These are phyloP conservation scores for Corylus heterophylla DNA, from an alignment of 306 rosid species.

Conservation along the genomic window DNA sequence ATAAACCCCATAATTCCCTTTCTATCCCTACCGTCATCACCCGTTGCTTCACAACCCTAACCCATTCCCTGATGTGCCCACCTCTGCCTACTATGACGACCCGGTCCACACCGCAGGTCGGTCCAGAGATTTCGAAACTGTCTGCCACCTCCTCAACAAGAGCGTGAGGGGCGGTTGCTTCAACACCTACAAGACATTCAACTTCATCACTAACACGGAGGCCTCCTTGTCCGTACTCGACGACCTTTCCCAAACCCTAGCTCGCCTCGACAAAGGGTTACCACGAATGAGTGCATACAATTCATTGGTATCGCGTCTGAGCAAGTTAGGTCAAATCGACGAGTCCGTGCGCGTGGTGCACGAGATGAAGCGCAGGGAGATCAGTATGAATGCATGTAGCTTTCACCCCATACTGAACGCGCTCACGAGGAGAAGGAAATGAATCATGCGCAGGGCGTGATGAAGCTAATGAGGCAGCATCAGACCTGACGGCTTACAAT, in stretches of 20 bases:
- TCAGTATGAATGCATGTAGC: conserved; percentile 24
- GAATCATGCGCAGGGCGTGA: conserved; percentile 44
- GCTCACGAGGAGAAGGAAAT: conserved; percentile 32
- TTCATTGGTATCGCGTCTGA: conserved; percentile 55
- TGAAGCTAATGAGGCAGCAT: conserved; percentile 34
- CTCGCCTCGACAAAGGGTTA: conserved; percentile 35
- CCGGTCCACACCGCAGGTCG: conserved; percentile 35
- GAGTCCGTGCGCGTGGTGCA: conserved; percentile 42
- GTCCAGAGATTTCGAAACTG: conserved; percentile 38
- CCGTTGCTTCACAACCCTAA: conserved; percentile 27
- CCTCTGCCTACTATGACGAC: conserved; percentile 37
- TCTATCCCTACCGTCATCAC: conserved; percentile 3
- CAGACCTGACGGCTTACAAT: conserved; percentile 37
- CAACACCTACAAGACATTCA: conserved; percentile 54
- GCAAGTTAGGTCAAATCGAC: conserved; percentile 35
- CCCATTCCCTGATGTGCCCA: conserved; percentile 34
- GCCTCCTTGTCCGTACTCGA: conserved; percentile 29
- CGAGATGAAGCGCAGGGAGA: conserved; percentile 28
- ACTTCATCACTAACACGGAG: conserved; percentile 44
- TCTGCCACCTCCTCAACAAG: conserved; percentile 51
- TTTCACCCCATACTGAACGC: conserved; percentile 42
- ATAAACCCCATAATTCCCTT: conserved; percentile 17
- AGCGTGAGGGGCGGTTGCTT: conserved; percentile 47
- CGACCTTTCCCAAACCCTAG: conserved; percentile 30
- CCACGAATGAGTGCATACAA: conserved; percentile 51